Conservation (phyloP, 2,329 filamentous ascomycete species). For the Fonsecaea monophora region DNA sequence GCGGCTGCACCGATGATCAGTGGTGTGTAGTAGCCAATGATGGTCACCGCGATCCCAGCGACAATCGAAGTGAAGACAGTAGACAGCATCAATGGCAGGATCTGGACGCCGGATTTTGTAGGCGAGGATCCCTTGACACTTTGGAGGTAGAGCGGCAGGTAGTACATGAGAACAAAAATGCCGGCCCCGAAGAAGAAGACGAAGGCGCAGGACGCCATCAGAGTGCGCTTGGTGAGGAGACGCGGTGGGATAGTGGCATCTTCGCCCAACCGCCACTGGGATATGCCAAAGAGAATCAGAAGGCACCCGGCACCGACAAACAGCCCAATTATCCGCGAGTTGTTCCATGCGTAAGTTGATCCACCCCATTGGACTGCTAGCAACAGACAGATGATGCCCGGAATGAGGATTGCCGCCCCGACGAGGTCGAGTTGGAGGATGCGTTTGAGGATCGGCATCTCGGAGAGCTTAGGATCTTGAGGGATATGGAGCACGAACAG, state of each 20-base stretch:
- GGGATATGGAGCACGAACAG: slow-evolving; percentile 45
- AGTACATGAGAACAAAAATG: slow-evolving; percentile 41
- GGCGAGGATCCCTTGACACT: slow-evolving; percentile 42
- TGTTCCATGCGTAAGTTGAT: slow-evolving; percentile 54
- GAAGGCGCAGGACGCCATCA: slow-evolving; percentile 38
- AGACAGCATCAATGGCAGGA: slow-evolving; percentile 48
- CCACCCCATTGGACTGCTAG: slow-evolving; percentile 60
- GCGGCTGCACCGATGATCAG: slow-evolving; percentile 41
- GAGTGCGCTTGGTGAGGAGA: slow-evolving; percentile 39
- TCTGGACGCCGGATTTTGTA: slow-evolving; percentile 44
- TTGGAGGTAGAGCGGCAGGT: slow-evolving; percentile 45
- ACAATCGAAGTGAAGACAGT: slow-evolving; percentile 44
- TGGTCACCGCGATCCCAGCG: slow-evolving; percentile 38
- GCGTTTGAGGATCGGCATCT: slow-evolving; percentile 30
- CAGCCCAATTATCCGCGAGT: slow-evolving; percentile 56
- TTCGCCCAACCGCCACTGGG: slow-evolving; percentile 38
- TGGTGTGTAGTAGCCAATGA: slow-evolving; percentile 42
- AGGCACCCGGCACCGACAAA: slow-evolving; percentile 40
- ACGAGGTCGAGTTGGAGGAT: slow-evolving; percentile 39
- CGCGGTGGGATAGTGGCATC: slow-evolving; percentile 40
- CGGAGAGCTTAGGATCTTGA: slow-evolving; percentile 37
- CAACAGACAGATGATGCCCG: slow-evolving; percentile 51
- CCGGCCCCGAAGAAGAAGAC: slow-evolving; percentile 39
- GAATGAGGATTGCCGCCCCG: slow-evolving; percentile 47
- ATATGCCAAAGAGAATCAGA: slow-evolving; percentile 36